A percentile compares a stretch with the other conserved stretches of the same genome.
phyloP scores from a whole-genome alignment of 208 protist species.

The Pavlovales sp. region DNA sequence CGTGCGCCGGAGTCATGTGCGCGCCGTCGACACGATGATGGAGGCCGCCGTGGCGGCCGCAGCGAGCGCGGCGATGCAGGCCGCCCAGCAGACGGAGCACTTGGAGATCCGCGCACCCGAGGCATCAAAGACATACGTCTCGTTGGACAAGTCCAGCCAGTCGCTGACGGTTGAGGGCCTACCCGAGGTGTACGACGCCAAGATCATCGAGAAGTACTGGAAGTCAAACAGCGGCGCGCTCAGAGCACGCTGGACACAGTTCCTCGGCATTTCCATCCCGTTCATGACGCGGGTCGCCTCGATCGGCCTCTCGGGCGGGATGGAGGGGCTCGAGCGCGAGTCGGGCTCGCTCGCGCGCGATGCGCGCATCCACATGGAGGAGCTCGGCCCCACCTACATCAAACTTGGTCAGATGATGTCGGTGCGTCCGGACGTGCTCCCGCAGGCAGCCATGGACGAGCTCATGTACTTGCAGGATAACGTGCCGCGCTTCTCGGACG shows the following conservation, averaged over 20 bases:
- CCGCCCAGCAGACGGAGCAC: background rate
- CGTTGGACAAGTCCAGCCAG: background rate
- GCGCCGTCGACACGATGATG: background rate
- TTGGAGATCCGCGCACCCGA: constrained; percentile 33
- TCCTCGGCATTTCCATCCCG: constrained; percentile 39
- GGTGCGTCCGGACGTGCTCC: constrained; percentile 55
- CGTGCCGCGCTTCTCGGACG: constrained; percentile 45
- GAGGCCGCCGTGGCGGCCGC: background rate
- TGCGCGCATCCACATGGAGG: constrained; percentile 35
- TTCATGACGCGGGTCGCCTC: constrained; percentile 42
- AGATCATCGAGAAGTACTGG: constrained; percentile 48
- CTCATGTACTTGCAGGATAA: constrained; percentile 49
- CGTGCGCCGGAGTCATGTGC: no score
- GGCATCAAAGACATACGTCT: constrained; percentile 26
- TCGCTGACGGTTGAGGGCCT: constrained; percentile 26
- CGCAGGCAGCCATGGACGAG: constrained; percentile 49
- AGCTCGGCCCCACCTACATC: constrained; percentile 51
- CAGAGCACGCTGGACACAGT: constrained; percentile 39
- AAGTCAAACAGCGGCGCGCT: constrained; percentile 35
- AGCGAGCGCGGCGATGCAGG: background rate
- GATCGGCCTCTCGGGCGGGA: constrained; percentile 31
- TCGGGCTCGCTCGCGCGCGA: constrained; percentile 29
- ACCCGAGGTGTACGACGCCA: constrained; percentile 46
- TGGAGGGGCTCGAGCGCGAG: constrained; percentile 29
- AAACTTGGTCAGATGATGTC: constrained; percentile 55